phyloP scores from a whole-genome alignment of 1,284 basidiomycete species.

The Phellinidium pouzarii region DNA sequence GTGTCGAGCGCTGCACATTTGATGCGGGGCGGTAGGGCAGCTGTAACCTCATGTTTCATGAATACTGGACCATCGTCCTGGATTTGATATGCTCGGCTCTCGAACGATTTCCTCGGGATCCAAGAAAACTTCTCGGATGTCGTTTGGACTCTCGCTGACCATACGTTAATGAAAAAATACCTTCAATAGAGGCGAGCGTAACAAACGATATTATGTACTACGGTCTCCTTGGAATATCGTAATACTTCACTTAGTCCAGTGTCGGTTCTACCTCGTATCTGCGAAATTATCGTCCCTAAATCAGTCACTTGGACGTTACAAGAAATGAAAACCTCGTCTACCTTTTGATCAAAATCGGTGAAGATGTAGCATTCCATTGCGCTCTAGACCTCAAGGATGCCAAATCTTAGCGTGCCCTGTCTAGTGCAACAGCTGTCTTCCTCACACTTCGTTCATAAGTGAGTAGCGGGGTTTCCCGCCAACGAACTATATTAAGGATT shows the following conservation, averaged over 20 bases:
- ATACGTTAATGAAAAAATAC: constrained; percentile 64
- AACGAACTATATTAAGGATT: not conserved
- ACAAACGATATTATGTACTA: constrained; percentile 69
- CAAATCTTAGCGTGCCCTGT: constrained; percentile 28
- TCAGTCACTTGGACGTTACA: constrained; percentile 66
- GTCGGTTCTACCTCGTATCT: constrained; percentile 35
- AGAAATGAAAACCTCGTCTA: constrained; percentile 55
- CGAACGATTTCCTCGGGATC: constrained; percentile 67
- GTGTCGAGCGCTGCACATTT: constrained; percentile 26
- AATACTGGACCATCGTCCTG: not conserved
- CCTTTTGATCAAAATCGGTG: constrained; percentile 71
- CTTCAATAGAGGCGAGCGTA: constrained; percentile 67
- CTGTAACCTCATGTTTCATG: not conserved
- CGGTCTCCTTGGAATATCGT: no score
- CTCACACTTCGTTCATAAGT: constrained; percentile 68
- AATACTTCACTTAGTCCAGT: not conserved
- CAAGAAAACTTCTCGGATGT: constrained; percentile 48
- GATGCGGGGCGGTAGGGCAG: constrained; percentile 20
- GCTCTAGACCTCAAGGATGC: constrained; percentile 24
- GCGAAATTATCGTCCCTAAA: constrained; percentile 76
- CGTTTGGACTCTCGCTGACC: constrained; percentile 58
- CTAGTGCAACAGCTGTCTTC: constrained; percentile 70
- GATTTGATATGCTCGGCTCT: constrained; percentile 48
- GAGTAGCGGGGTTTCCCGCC: constrained; percentile 23
- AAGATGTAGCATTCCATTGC: constrained; percentile 37